These are phyloP conservation scores for Aspergillus unguis DNA, from an alignment of 2,329 filamentous ascomycete genomes.

Conservation along the genomic window DNA sequence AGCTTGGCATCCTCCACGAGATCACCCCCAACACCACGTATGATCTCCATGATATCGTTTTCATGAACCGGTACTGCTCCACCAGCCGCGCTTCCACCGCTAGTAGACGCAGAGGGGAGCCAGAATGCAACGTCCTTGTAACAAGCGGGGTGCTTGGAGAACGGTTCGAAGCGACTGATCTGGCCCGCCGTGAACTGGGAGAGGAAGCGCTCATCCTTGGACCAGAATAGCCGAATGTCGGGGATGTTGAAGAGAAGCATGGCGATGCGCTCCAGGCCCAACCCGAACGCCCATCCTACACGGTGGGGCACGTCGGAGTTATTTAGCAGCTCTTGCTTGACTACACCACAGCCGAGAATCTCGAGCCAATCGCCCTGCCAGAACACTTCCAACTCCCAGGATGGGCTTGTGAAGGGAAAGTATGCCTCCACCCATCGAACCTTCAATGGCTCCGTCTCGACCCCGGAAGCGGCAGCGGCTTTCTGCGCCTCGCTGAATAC, in stretches of 20 bases:
- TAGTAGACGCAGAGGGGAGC: constrained; percentile 54
- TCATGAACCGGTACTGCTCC: constrained; percentile 66
- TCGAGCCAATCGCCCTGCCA: constrained; percentile 96
- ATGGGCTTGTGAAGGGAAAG: constrained; percentile 94
- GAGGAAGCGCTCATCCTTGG: constrained; percentile 77
- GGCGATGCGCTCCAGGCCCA: constrained; percentile 90
- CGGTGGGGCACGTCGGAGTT: constrained; percentile 71
- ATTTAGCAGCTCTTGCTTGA: constrained; percentile 75
- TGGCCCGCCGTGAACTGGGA: constrained; percentile 65
- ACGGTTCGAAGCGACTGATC: constrained; percentile 70
- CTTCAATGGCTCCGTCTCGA: constrained; percentile 68
- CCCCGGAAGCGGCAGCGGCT: constrained; percentile 59
- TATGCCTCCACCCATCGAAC: constrained; percentile 96
- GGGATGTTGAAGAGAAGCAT: constrained; percentile 97
- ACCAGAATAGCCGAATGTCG: constrained; percentile 97
- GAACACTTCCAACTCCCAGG: constrained; percentile 94
- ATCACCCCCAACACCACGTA: constrained; percentile 77
- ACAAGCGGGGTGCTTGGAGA: constrained; percentile 86
- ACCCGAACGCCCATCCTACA: constrained; percentile 91
- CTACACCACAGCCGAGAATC: constrained; percentile 86
- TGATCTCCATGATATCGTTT: constrained; percentile 96
- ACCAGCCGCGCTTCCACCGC: constrained; percentile 37
- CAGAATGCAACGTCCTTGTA: constrained; percentile 95
- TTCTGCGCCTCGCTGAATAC: constrained; percentile 76
- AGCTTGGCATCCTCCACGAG: constrained; percentile 81